These are phyloP conservation scores for Deinandra increscens DNA, from an alignment of 129 eudicot species.

Conservation along the genomic window DNA sequence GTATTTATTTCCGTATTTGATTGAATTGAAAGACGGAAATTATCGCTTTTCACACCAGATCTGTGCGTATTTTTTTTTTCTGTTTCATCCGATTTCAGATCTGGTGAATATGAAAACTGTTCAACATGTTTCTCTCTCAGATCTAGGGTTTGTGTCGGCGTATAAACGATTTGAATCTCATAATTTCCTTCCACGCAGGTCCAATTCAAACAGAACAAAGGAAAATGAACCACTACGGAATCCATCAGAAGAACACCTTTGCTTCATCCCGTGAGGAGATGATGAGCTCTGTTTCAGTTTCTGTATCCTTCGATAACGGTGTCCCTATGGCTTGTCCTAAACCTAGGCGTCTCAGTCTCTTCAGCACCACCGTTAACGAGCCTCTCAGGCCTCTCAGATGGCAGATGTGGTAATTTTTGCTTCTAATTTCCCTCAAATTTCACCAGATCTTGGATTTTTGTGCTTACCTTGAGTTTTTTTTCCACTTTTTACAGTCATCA, in stretches of 20 bases:
- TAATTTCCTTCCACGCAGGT: constrained; percentile 12
- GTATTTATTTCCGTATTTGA: background rate
- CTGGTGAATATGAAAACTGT: constrained; percentile 4
- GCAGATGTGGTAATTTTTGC: constrained; percentile 57
- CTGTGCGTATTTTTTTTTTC: constrained; percentile 12
- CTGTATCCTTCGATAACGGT: constrained; percentile 40
- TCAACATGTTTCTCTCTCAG: background rate
- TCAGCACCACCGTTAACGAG: constrained; percentile 38
- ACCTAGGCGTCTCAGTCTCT: constrained; percentile 64
- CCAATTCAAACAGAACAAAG: background rate
- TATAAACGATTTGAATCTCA: constrained; percentile 9
- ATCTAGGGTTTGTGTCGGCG: constrained; percentile 28
- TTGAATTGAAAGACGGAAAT: background rate
- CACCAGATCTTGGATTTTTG: background rate
- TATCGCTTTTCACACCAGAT: constrained; percentile 29
- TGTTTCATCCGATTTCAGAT: constrained; percentile 18
- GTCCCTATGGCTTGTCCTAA: constrained; percentile 84
- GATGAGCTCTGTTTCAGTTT: constrained; percentile 49
- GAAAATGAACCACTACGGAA: constrained; percentile 65
- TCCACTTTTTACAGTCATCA: constrained; percentile 46
- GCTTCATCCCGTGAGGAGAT: constrained; percentile 49
- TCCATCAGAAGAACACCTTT: constrained; percentile 52
- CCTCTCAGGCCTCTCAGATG: constrained; percentile 57
- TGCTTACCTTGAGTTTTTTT: background rate
- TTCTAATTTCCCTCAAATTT: background rate